Base-by-base conservation (phyloP, 2,329 filamentous ascomycete species). In the Pestalotiopsis fici region DNA sequence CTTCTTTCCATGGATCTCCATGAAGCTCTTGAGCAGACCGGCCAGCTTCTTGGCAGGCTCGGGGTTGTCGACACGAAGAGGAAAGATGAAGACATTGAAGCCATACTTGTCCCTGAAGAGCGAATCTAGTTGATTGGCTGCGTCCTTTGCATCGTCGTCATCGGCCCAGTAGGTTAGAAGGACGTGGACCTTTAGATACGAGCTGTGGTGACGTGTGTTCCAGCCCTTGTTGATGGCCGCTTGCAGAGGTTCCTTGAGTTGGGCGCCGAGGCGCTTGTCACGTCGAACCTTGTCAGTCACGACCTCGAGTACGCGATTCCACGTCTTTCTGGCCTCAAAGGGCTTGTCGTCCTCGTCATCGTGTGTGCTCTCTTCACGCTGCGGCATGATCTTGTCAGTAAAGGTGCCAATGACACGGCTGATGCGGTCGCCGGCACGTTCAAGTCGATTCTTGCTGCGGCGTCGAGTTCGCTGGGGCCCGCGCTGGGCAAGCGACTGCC, bases 111-210 rank as follows among this genome's bases (percentile, higher is more conserved):
- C 3, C 13, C 21, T 25, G 35, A 66, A 68, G 2, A 68, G 9
- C 3, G 63, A 37, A 2, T 21, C 64, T 27, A 68, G 66, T 25
- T 31, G 47, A n/a, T 23, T 13, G 3, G 66, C 64, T 2, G 64
- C 66, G 11, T 59, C n/a, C 5, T 54, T 47, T 6, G 54, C 66
- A 2, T 59, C 43, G 35, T 50, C 27, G 6, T 21, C 66, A 15
- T 68, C 66, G 35, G 47, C 66, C 63, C 63, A 68, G 25, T 64
- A 55, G 31, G 64, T 63, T 1, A 68, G 64, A n/a, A 68, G 39
- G 23, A 68, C 66, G 25, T 59, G 62, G 57, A 66, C 66, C 15
- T 13, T 2, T 21, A 37, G 63, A 57, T 68, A 68, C 11, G 59
- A 59, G n/a, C 35, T 39, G 31, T 66, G 57, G 31, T 55, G 27